Evolutionary conservation across 345 rosid genomes (phyloP).

Genomic region (Acer saccharum): DNA sequence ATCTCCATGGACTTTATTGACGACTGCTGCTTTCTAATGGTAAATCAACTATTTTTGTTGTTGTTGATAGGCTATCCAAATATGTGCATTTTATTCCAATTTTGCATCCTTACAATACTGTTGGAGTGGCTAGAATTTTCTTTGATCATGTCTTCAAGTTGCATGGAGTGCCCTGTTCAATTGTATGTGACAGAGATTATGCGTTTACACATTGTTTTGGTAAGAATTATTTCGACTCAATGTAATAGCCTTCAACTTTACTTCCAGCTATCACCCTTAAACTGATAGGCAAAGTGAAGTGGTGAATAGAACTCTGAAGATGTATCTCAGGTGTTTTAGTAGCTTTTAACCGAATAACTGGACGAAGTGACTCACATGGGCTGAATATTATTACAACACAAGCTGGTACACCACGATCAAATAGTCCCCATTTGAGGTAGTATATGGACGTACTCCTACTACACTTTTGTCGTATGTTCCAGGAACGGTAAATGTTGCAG

Average conservation of each 20-base stretch:
- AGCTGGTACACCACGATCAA: background rate
- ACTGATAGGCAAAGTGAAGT: background rate
- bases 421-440: background rate
- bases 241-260: background rate
- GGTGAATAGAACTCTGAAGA: background rate
- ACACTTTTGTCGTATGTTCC: background rate
- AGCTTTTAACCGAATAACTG: background rate
- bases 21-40: too few species aligned
- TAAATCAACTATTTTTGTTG: slow-evolving; percentile 1
- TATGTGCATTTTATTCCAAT: background rate
- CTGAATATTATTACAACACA: background rate
- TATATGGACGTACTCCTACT: background rate
- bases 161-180: background rate
- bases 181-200: background rate
- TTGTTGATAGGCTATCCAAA: slow-evolving; percentile 7
- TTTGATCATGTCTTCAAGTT: background rate
- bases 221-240: background rate
- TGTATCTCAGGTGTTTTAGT: background rate
- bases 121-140: background rate
- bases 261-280: background rate
- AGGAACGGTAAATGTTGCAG: background rate
- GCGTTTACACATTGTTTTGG: background rate
- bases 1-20: background rate
- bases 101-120: background rate
- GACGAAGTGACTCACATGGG: background rate